Conservation (phyloP, 352 stramenopile genomes). For the Globisporangium lucens region DNA sequence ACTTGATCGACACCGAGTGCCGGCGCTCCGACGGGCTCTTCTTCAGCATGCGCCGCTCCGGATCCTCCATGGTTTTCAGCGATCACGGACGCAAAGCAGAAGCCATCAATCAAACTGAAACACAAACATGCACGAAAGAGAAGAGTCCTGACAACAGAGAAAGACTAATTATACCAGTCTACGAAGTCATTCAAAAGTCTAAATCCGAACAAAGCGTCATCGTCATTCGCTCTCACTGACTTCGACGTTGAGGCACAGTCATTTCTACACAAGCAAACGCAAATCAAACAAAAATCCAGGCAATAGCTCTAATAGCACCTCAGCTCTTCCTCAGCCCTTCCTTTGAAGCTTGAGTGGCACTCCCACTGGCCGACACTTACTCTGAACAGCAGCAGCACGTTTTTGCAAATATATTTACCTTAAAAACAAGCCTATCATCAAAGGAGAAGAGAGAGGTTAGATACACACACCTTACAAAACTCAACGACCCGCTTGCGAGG, state of each 20-base stretch:
- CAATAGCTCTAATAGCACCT: not conserved
- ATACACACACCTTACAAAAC: not conserved
- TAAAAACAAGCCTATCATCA: not conserved
- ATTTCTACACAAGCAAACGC: not conserved
- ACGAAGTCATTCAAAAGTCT: not conserved
- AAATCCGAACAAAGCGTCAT: not conserved
- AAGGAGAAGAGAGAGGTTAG: not conserved
- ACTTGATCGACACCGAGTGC: not conserved
- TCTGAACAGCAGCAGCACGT: not conserved
- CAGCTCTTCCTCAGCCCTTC: not conserved
- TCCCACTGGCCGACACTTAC: not conserved
- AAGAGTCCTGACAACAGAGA: not conserved
- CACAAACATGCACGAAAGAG: not conserved
- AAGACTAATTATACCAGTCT: not conserved
- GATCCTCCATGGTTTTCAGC: conserved; percentile 7
- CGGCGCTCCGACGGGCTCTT: conserved; percentile 1
- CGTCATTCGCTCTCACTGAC: not conserved
- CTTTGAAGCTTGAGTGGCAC: not conserved
- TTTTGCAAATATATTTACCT: not conserved
- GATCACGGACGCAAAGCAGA: not conserved
- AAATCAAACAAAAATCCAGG: no score
- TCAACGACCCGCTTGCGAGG: not conserved
- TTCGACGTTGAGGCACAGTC: not conserved
- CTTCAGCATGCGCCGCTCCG: not conserved
- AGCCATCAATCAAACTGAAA: not conserved